Conservation (phyloP, 2,329 filamentous ascomycete genomes). For the Colletotrichum higginsianum region DNA sequence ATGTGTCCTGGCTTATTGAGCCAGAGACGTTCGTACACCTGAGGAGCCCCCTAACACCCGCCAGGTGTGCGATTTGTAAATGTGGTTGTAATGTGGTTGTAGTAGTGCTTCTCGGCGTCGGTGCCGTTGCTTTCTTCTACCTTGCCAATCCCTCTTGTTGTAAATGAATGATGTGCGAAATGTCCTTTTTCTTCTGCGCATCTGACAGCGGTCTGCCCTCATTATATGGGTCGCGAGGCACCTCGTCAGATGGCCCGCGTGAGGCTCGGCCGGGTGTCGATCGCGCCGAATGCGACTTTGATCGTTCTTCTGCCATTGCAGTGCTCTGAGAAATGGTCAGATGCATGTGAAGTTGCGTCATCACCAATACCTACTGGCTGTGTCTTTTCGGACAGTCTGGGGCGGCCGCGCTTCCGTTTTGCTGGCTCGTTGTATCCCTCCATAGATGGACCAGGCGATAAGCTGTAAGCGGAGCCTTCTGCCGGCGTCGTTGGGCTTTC, state of each 20-base stretch:
- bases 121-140: not conserved
- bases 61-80: not conserved
- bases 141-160: conserved; percentile 37
- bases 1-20: too few species aligned
- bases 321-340: conserved; percentile 12
- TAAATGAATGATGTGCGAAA: conserved; percentile 32
- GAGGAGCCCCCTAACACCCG: not conserved
- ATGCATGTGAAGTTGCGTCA: not conserved
- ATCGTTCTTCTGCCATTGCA: conserved; percentile 10
- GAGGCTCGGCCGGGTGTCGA: conserved; percentile 22
- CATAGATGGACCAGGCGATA: conserved; percentile 24
- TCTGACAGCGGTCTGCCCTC: conserved; percentile 14
- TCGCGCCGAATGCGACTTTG: conserved; percentile 18
- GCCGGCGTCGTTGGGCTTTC: conserved; percentile 35
- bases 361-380: conserved; percentile 13
- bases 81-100: not conserved
- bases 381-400: conserved; percentile 26
- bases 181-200: conserved; percentile 30
- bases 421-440: conserved; percentile 8
- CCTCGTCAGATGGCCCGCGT: conserved; percentile 19
- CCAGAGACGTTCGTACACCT: not conserved
- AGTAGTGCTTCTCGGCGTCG: not conserved
- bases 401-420: conserved; percentile 31
- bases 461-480: conserved; percentile 25
- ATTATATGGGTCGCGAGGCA: conserved; percentile 10